phyloP scores from a whole-genome alignment of 2,329 filamentous ascomycete genomes.

The Venturia oleaginea region DNA sequence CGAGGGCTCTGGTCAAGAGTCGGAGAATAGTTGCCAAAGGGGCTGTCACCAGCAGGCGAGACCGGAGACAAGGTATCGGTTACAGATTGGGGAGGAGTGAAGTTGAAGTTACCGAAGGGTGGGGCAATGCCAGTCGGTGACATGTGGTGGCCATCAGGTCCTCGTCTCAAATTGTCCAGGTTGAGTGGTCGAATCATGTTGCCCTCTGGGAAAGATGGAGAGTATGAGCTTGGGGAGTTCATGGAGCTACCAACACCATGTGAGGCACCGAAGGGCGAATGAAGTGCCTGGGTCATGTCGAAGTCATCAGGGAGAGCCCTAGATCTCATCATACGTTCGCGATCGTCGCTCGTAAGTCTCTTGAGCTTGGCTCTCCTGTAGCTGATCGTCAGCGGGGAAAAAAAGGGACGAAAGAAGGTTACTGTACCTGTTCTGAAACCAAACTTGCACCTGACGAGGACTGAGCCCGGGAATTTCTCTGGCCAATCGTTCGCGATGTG shows the following conservation, averaged over 20 bases:
- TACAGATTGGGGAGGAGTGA: conserved; percentile 46
- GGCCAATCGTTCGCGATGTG: conserved; percentile 77
- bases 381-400: conserved; percentile 17
- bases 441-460: conserved; percentile 89
- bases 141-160: conserved; percentile 55
- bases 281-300: conserved; percentile 50
- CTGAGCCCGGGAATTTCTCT: conserved; percentile 86
- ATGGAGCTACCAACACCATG: conserved; percentile 39
- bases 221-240: conserved; percentile 35
- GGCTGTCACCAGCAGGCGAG: conserved; percentile 31
- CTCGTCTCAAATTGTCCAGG: conserved; percentile 56
- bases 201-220: conserved; percentile 36
- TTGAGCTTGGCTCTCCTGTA: conserved; percentile 52
- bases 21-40: conserved; percentile 30
- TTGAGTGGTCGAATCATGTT: conserved; percentile 60
- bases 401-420: not conserved
- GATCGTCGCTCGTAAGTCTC: conserved; percentile 51
- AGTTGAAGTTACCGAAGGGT: conserved; percentile 57
- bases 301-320: conserved; percentile 51
- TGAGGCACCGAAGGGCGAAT: conserved; percentile 40
- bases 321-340: conserved; percentile 52
- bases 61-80: conserved; percentile 39
- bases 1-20: conserved; percentile 15
- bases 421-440: conserved; percentile 94
- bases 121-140: conserved; percentile 60